Percentiles rank a stretch among this genome's conserved stretches.
These are phyloP conservation scores for Penicillium sp. DNA, from an alignment of 2,329 filamentous ascomycete species.

Conservation along the genomic window DNA sequence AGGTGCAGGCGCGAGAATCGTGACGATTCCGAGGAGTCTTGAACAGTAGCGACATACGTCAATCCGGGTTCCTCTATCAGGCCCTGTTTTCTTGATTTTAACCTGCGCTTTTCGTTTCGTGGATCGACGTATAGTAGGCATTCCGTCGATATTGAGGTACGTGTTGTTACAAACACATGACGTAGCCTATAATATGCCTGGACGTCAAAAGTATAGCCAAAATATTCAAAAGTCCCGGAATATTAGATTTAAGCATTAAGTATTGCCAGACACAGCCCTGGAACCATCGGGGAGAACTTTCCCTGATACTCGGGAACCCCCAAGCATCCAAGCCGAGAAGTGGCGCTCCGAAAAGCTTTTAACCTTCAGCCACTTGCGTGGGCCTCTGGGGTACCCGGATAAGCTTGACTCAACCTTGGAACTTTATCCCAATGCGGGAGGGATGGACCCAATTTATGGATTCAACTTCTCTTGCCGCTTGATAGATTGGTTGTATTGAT, in stretches of 20 bases:
- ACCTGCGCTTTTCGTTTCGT: background rate
- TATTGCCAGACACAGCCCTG: too few species aligned
- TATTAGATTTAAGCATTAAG: background rate
- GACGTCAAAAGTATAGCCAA: background rate
- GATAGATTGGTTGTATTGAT: background rate
- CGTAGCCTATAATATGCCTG: background rate
- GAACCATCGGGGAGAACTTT: background rate
- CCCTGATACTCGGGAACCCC: background rate
- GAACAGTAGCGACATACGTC: conserved; percentile 13
- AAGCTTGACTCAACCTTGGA: conserved; percentile 16
- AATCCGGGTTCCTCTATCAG: conserved; percentile 13
- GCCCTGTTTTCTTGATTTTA: background rate
- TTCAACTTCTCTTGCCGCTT: background rate
- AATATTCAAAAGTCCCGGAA: background rate
- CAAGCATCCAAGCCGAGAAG: background rate
- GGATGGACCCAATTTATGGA: background rate
- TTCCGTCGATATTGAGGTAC: background rate
- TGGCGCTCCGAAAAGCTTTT: conserved; percentile 18
- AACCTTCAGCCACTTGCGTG: conserved; percentile 20
- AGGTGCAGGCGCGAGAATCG: conserved; percentile 13
- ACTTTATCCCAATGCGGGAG: background rate
- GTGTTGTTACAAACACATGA: too few species aligned
- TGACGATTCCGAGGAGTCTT: conserved; percentile 9
- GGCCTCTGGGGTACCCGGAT: conserved; percentile 10
- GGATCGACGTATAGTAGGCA: background rate